Conservation (phyloP, 352 stramenopile genomes). For the Phytophthora pini region DNA sequence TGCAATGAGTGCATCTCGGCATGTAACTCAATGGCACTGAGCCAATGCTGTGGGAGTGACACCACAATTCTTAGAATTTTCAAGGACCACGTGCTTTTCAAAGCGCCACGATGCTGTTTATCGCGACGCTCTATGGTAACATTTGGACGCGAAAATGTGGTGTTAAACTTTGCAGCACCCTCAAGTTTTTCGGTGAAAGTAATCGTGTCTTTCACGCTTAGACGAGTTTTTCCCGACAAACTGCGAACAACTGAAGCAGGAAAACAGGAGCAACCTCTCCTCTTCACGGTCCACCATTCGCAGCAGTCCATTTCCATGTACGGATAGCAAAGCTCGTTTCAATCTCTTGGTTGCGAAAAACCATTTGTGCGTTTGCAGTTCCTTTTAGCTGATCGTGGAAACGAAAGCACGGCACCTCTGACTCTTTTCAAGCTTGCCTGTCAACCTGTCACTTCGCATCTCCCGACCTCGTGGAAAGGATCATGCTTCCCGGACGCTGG, state of each 20-base stretch:
- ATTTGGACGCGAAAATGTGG: neutral
- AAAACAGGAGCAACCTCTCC: too few species aligned
- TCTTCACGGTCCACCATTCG: too few species aligned
- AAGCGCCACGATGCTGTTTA: neutral
- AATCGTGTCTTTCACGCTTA: constrained; percentile 16
- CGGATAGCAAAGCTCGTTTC: constrained; percentile 27
- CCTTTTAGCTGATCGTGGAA: constrained; percentile 13
- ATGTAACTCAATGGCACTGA: too few species aligned
- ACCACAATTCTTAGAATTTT: neutral
- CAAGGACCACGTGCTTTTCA: neutral
- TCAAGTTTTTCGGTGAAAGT: constrained; percentile 2
- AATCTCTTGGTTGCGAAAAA: constrained; percentile 17
- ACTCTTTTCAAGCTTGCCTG: constrained; percentile 2
- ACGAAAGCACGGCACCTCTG: neutral
- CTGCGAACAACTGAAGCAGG: neutral
- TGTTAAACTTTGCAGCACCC: neutral
- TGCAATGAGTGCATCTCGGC: too few species aligned
- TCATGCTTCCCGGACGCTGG: constrained; percentile 25
- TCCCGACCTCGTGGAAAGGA: constrained; percentile 17
- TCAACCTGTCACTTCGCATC: constrained; percentile 21
- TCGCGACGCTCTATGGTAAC: neutral
- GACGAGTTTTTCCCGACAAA: constrained; percentile 1
- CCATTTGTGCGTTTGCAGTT: neutral
- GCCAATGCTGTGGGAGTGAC: too few species aligned
- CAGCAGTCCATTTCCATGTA: neutral